Percentiles rank a stretch among this genome's conserved stretches.
These are phyloP conservation scores for Pseudocercospora cruenta DNA, from an alignment of 2,329 filamentous ascomycete genomes.

Conservation along the genomic window DNA sequence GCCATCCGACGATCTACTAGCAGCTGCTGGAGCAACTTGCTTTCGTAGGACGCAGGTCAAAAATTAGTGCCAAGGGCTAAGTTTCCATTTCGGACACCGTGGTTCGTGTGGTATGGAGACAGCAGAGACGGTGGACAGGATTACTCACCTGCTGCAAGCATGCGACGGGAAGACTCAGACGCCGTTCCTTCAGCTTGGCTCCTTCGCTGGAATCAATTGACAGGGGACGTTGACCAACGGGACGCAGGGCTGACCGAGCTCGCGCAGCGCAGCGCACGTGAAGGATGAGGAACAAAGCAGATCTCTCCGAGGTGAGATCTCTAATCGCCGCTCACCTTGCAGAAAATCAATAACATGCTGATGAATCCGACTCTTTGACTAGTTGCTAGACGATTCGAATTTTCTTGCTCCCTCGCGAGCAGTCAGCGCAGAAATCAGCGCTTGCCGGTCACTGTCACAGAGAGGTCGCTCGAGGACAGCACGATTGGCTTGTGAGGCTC, in stretches of 20 bases:
- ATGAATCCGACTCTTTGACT: slow-evolving; percentile 4
- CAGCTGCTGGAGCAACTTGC: background rate
- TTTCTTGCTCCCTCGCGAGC: background rate
- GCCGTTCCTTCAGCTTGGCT: background rate
- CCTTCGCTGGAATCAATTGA: background rate
- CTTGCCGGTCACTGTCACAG: background rate
- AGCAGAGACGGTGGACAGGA: background rate
- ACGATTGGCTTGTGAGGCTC: slow-evolving; percentile 9
- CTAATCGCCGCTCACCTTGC: background rate
- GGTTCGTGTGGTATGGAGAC: background rate
- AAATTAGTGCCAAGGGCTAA: background rate
- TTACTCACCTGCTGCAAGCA: slow-evolving; percentile 9
- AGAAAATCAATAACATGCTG: slow-evolving; percentile 8
- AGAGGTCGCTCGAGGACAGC: background rate
- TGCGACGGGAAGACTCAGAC: background rate
- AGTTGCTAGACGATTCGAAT: background rate
- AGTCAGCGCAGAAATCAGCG: slow-evolving; percentile 1
- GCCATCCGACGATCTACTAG: background rate
- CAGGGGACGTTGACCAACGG: no score
- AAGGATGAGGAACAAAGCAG: background rate
- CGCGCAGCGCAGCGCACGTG: background rate
- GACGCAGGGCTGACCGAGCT: slow-evolving; percentile 1
- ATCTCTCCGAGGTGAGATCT: background rate
- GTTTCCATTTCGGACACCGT: background rate
- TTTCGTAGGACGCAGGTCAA: background rate